phyloP scores from a whole-genome alignment of 2,329 filamentous ascomycete genomes.

The Nigrospora oryzae region DNA sequence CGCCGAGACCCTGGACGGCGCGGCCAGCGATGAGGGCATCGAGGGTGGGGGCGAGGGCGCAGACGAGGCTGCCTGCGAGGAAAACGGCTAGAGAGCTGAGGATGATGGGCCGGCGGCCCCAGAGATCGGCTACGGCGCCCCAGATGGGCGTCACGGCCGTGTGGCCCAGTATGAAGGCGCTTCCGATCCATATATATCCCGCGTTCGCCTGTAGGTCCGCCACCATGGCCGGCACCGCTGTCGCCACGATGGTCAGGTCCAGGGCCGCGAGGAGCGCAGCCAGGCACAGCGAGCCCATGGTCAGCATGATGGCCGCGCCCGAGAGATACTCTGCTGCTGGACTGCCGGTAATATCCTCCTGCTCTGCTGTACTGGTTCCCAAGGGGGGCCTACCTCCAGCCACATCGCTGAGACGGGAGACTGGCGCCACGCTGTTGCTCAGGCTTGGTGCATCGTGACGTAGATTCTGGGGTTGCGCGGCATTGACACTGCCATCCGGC shows the following conservation, averaged over 20 bases:
- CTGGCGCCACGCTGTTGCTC: no score
- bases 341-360: no score
- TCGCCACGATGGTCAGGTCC: slow-evolving; percentile 51
- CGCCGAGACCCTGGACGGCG: slow-evolving; percentile 25
- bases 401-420: no score
- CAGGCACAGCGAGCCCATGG: slow-evolving; percentile 30
- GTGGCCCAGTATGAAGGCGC: slow-evolving; percentile 58
- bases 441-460: no score
- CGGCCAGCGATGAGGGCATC: slow-evolving; percentile 32
- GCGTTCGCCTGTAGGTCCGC: slow-evolving; percentile 42
- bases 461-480: no score
- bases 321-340: no score
- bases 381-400: no score
- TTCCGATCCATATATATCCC: slow-evolving; percentile 66
- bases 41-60: slow-evolving; percentile 27
- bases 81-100: slow-evolving; percentile 7
- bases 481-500: no score
- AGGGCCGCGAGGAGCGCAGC: slow-evolving; percentile 36
- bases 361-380: no score
- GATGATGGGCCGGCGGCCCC: slow-evolving; percentile 7
- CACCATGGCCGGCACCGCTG: slow-evolving; percentile 48
- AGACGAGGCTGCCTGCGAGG: slow-evolving; percentile 8
- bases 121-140: slow-evolving; percentile 8
- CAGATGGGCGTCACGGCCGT: slow-evolving; percentile 47
- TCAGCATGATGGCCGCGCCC: slow-evolving; percentile 9